phyloP scores from a whole-genome alignment of 2,329 filamentous ascomycete genomes.

The Penicillium sp. region DNA sequence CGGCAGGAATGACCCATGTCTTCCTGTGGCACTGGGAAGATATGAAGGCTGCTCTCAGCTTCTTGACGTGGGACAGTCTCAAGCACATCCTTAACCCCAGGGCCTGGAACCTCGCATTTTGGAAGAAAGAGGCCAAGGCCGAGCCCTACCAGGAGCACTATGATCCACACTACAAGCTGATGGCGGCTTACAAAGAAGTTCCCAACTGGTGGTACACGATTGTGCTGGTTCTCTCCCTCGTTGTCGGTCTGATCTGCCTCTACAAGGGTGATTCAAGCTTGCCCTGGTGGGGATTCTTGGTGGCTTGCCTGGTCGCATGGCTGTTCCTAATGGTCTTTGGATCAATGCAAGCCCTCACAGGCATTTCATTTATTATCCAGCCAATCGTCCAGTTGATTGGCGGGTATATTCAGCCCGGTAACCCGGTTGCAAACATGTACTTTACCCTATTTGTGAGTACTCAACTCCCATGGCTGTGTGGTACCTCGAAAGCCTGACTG shows the following conservation, averaged over 20 bases:
- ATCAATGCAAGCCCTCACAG: slow-evolving; percentile 38
- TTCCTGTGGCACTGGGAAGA: slow-evolving; percentile 42
- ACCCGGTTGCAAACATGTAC: slow-evolving; percentile 28
- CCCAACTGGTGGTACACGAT: slow-evolving; percentile 46
- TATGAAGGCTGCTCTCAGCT: slow-evolving; percentile 26
- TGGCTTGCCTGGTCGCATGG: slow-evolving; percentile 37
- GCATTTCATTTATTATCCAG: slow-evolving; percentile 41
- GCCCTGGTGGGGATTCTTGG: slow-evolving; percentile 46
- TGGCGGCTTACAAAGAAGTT: slow-evolving; percentile 43
- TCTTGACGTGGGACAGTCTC: slow-evolving; percentile 5
- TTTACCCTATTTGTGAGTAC: slow-evolving; percentile 21
- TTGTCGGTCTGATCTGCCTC: slow-evolving; percentile 40
- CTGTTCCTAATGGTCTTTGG: slow-evolving; percentile 44
- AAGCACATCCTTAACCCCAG: slow-evolving; percentile 8
- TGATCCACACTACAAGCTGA: slow-evolving; percentile 47
- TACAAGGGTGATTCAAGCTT: slow-evolving; percentile 39
- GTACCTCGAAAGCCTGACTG: too few relatives aligned
- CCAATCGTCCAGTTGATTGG: slow-evolving; percentile 50
- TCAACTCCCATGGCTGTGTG: too few relatives aligned
- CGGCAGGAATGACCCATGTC: slow-evolving; percentile 49
- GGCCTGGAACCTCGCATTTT: slow-evolving; percentile 10
- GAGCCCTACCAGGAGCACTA: slow-evolving; percentile 7
- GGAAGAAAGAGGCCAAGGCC: slow-evolving; percentile 9
- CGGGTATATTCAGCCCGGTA: slow-evolving; percentile 47
- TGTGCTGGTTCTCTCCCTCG: slow-evolving; percentile 27